These are phyloP conservation scores for Vaccinium macrocarpon DNA, from an alignment of 148 eudicot species.

Conservation along the genomic window DNA sequence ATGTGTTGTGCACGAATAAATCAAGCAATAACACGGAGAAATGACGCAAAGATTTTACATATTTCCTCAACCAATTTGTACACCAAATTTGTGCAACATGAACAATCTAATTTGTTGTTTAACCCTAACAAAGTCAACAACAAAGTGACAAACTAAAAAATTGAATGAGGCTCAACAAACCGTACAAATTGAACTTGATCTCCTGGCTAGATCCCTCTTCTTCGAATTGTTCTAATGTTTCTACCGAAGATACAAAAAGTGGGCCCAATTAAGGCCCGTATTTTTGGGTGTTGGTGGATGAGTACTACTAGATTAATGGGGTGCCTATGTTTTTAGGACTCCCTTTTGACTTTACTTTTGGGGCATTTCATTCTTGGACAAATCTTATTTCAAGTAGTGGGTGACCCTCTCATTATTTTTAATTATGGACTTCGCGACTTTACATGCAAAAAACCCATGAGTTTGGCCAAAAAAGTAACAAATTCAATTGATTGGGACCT, in stretches of 20 bases:
- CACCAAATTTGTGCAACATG: too few species aligned
- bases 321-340: not conserved
- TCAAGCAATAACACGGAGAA: too few species aligned
- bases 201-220: too few species aligned
- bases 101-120: too few species aligned
- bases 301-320: not conserved
- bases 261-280: not conserved
- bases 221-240: too few species aligned
- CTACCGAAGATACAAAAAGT: not conserved
- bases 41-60: too few species aligned
- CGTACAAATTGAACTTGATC: too few species aligned
- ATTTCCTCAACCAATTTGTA: too few species aligned
- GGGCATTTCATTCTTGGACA: slow-evolving; percentile 10
- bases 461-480: slow-evolving; percentile 7
- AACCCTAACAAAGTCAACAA: too few species aligned
- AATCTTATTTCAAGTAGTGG: not conserved
- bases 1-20: too few species aligned
- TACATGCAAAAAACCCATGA: slow-evolving; percentile 10
- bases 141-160: too few species aligned
- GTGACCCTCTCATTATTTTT: not conserved
- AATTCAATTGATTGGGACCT: slow-evolving; percentile 4
- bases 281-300: not conserved
- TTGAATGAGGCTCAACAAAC: too few species aligned
- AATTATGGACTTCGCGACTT: slow-evolving; percentile 9
- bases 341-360: slow-evolving; percentile 15